Base-by-base conservation (phyloP, 108 stramenopile genomes). In the Stephanodiscus triporus region DNA sequence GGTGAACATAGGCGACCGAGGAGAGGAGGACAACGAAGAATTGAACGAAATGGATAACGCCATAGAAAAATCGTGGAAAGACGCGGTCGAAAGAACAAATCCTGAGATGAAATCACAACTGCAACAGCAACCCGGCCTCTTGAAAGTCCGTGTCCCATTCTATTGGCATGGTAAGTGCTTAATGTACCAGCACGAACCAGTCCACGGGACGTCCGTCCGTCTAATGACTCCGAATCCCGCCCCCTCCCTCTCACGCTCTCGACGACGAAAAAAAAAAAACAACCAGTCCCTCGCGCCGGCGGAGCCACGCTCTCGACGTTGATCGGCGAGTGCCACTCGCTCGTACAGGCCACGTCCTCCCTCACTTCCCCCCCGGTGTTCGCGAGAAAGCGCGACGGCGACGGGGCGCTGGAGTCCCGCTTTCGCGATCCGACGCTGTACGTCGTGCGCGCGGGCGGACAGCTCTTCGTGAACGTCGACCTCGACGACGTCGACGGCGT, bases 391-490 rank as follows among this genome's bases (percentile, higher is more conserved):
- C 68, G 76, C 30, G 68, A 61, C 27, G 34, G 64, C n/a, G 76
- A 77, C 34, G 49, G 40, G 26, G 61, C 68, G 29, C 42, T 73
- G 3, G 63, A 62, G 3, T 50, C 50, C 27, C 62, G 72, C 47
- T 73, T 73, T 64, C 59, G 49, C 6, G 72, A 73, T 43, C 72
- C 72, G 0, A 54, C 49, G 64, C 30, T 73, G 37, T 73, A 73
- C 29, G 63, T 73, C 3, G n/a, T 73, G 8, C 62, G 58, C 29
- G 68, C 48, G 61, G 43, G 64, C 34, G 76, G 76, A 20, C 66
- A 78, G 34, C 47, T 40, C 19, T 82, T 68, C 47, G 81, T 73
- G 20, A 82, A 82, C 57, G 81, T 82, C 9, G 81, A 82, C 27
- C 45, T 78, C 37, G 72, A 73, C 50, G 66, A 50, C 22, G 38